Evolutionary conservation across 306 rosid genomes (phyloP).

Genomic region (Rubus parviflorus): DNA sequence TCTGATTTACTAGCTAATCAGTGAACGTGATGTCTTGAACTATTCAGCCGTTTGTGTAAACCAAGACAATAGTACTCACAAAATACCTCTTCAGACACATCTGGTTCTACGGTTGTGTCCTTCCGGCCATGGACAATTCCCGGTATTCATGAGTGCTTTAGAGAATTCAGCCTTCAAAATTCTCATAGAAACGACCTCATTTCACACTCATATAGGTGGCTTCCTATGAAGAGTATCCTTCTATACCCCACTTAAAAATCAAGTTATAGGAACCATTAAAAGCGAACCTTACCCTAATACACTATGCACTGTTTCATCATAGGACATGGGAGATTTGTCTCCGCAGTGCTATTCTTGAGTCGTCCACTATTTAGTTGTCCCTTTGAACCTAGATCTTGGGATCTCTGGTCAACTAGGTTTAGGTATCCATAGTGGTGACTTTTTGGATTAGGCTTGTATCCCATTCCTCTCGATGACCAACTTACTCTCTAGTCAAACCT

Average conservation of each 20-base stretch:
- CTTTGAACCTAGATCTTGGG: not conserved
- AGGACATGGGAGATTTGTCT: not conserved
- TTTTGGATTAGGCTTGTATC: not conserved
- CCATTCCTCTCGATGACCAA: not conserved
- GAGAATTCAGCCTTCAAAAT: too few species aligned
- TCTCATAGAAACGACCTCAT: too few species aligned
- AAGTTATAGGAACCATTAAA: too few species aligned
- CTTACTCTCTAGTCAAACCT: not conserved
- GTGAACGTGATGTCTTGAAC: not conserved
- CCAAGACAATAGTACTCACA: not conserved
- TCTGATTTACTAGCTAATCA: not conserved
- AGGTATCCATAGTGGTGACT: not conserved
- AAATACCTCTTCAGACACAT: not conserved
- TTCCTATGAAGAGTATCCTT: too few species aligned
- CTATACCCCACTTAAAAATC: too few species aligned
- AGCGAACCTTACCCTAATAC: too few species aligned
- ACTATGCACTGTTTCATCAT: too few species aligned
- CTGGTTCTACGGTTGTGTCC: too few species aligned
- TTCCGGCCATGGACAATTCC: too few species aligned
- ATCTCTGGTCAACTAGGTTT: conserved; percentile 4
- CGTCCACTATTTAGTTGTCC: not conserved
- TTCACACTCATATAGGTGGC: too few species aligned
- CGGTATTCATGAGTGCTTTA: too few species aligned
- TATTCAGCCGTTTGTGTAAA: not conserved
- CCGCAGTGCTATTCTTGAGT: not conserved